phyloP scores from a whole-genome alignment of 108 stramenopile genomes.

The Schizochytrium sp. region DNA sequence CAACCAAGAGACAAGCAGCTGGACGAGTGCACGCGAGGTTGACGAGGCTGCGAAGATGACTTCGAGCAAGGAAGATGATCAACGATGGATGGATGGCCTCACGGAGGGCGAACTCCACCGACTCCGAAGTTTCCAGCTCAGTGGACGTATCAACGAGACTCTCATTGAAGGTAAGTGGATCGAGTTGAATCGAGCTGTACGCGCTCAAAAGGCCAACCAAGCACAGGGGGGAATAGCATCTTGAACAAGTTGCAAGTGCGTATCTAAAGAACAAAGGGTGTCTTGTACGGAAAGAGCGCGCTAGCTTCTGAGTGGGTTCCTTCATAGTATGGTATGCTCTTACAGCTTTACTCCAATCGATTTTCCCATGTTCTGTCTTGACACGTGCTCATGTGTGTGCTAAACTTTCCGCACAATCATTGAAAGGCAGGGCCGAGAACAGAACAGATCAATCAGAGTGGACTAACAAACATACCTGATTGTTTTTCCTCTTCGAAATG shows the following conservation, averaged over 20 bases:
- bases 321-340: no score
- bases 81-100: constrained; percentile 41
- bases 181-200: background rate
- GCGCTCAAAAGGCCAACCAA: background rate
- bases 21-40: no score
- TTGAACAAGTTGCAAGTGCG: background rate
- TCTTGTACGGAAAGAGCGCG: no score
- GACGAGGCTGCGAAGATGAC: no score
- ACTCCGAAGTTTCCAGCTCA: constrained; percentile 46
- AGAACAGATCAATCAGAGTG: background rate
- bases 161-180: constrained; percentile 35
- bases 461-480: background rate
- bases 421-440: no score
- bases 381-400: no score
- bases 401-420: no score
- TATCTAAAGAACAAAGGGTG: background rate
- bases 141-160: constrained; percentile 46
- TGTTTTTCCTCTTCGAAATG: background rate
- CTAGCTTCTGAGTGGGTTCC: no score
- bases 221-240: background rate
- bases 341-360: no score
- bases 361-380: no score
- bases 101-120: constrained; percentile 50
- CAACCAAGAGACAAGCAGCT: no score
- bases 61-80: background rate